Evolutionary conservation across 176 grass and related monocot genomes (phyloP).

Genomic region (Rhynchospora breviuscula): DNA sequence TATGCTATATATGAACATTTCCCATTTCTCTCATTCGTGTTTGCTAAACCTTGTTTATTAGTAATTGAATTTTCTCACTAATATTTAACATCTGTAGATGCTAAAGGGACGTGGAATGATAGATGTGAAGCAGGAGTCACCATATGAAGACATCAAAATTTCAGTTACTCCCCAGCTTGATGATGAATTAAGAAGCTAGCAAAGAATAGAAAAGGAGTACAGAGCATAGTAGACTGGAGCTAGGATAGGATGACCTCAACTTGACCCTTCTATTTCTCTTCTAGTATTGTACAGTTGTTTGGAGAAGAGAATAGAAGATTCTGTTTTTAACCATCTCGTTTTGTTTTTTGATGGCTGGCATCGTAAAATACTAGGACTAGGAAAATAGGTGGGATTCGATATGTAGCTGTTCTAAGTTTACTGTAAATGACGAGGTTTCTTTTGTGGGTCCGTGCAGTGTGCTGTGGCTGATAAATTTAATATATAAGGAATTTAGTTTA

Average conservation of each 20-base stretch:
- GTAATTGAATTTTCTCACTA: background rate
- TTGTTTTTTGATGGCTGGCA: background rate
- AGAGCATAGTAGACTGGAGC: background rate
- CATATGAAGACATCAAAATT: constrained; percentile 49
- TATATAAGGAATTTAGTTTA: too few relatives aligned
- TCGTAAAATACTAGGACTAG: background rate
- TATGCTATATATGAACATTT: background rate
- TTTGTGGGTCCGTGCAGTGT: too few relatives aligned
- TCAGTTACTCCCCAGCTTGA: constrained; percentile 37
- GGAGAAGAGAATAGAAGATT: constrained; percentile 12
- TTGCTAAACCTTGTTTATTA: background rate
- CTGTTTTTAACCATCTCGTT: background rate
- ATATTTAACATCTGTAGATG: constrained; percentile 40
- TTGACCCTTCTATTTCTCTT: constrained; percentile 5
- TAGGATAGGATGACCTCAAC: constrained; percentile 4
- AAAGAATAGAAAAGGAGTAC: background rate
- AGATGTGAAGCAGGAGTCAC: constrained; percentile 62
- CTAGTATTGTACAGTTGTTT: background rate
- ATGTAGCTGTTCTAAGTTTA: background rate
- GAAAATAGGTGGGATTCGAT: background rate
- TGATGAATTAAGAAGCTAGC: constrained; percentile 16
- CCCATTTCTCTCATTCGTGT: background rate
- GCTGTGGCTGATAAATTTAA: too few relatives aligned
- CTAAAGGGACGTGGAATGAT: constrained; percentile 44
- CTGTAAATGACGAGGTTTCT: too few relatives aligned